Evolutionary conservation across 768 basidiomycete species (phyloP).

Genomic region (Tulasnella sp.): DNA sequence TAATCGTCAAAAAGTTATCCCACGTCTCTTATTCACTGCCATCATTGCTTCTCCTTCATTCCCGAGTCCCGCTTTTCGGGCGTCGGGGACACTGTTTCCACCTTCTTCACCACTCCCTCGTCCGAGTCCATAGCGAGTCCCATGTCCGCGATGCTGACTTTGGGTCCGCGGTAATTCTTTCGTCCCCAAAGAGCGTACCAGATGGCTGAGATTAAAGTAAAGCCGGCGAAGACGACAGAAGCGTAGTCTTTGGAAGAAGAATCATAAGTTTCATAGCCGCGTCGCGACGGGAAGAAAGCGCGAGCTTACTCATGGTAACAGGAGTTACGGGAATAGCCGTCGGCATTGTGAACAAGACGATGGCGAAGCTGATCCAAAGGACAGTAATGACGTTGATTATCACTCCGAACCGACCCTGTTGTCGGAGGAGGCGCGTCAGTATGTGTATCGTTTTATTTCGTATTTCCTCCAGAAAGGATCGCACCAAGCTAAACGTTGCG

Average conservation of each 20-base stretch:
- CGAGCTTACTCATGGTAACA: slow-evolving; percentile 53
- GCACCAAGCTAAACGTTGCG: slow-evolving; percentile 52
- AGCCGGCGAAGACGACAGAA: slow-evolving; percentile 67
- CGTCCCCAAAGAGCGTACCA: slow-evolving; percentile 52
- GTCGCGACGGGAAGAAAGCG: too few species aligned
- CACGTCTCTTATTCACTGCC: not conserved
- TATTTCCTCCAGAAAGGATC: not conserved
- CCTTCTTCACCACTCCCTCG: not conserved
- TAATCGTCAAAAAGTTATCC: not conserved
- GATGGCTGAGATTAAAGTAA: slow-evolving; percentile 57
- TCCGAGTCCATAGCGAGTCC: slow-evolving; percentile 30
- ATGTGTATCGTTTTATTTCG: not conserved
- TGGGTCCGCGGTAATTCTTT: slow-evolving; percentile 29
- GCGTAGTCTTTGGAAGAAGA: slow-evolving; percentile 60
- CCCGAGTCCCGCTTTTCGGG: not conserved
- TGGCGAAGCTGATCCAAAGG: slow-evolving; percentile 63
- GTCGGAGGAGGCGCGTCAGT: too few species aligned
- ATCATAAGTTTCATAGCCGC: not conserved
- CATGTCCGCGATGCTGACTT: slow-evolving; percentile 25
- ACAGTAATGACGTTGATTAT: slow-evolving; percentile 57
- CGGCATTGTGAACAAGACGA: slow-evolving; percentile 71
- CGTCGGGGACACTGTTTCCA: not conserved
- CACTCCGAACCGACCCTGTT: slow-evolving; percentile 49
- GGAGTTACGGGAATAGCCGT: slow-evolving; percentile 59
- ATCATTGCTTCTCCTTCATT: slow-evolving; percentile 4